Evolutionary conservation across 2,329 filamentous ascomycete species (phyloP), one percentile per base, ranked within the genome.

Genomic region (Ophiocordyceps polyrhachis-furcata): DNA sequence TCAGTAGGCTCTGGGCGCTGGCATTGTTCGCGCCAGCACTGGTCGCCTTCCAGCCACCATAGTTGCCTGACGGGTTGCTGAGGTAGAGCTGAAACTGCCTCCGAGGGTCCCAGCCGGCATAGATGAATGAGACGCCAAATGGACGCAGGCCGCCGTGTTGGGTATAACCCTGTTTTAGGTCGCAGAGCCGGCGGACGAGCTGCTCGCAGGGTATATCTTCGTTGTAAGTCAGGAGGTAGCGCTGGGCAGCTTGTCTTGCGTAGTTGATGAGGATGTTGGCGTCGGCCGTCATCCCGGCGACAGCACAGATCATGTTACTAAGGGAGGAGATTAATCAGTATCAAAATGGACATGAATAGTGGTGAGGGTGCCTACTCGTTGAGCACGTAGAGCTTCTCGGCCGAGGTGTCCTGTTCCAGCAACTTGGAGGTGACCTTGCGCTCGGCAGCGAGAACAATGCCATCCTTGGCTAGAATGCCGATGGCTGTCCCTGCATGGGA

Each of bases 191-290:
- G 56, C 91, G 87, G 49, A 98, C 91, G 47, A 98, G 84, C 67
- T 98, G 91, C 66, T 98, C 91, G 71, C 91, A 98, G 48, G 91
- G 91, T 52, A 98, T 98, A 62, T 98, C 91, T 81, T 95, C 88
- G 72, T 96, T 94, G 75, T 98, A 98, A 57, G 89, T 98, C 53
- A 94, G 79, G 62, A 98, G 89, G 69, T 98, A 96, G 60, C 83
- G 79, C 70, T 98, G 91, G 56, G 91, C 91, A 57, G 85, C 83
- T 76, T 94, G 86, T 56, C 91, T 87, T 62, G 91, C 93, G 67
- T 93, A 95, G 74, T 98, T 98, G 79, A 98, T 98, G 63, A 98
- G 86, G 65, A 98, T 98, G 72, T 98, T 98, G 64, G 91, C 91
- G 62, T 98, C 91, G 59, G 91, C 91, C 41, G 88, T 98, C 89